A percentile compares a stretch with the other conserved stretches of the same genome.
Conservation (phyloP, 306 rosid species). For the Ormosia emarginata region DNA sequence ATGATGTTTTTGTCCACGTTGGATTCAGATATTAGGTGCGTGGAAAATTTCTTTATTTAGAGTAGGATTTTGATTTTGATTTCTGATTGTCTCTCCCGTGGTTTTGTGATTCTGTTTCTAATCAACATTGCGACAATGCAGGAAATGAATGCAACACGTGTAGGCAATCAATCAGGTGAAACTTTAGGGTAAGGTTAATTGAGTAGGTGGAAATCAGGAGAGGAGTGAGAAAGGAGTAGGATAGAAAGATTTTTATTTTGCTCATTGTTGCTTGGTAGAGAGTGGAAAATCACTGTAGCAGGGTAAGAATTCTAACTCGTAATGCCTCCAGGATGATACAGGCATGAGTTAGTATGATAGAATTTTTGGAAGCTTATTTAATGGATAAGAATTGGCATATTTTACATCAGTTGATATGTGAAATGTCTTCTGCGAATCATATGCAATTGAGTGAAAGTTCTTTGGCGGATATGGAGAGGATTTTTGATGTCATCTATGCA, state of each 20-base stretch:
- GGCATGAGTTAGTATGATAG: too few relatives aligned
- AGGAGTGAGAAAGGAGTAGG: slow-evolving; percentile 37
- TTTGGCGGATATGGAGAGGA: too few relatives aligned
- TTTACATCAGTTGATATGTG: too few relatives aligned
- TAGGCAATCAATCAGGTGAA: not conserved
- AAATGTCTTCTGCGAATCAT: not conserved
- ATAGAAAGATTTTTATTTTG: not conserved
- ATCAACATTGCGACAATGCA: not conserved
- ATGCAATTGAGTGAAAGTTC: not conserved
- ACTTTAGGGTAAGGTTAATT: slow-evolving; percentile 19
- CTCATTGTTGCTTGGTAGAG: not conserved
- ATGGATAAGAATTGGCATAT: too few relatives aligned
- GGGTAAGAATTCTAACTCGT: too few relatives aligned
- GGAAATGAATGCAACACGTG: not conserved
- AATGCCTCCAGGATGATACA: too few relatives aligned
- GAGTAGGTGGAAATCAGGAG: slow-evolving; percentile 24
- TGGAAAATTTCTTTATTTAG: not conserved
- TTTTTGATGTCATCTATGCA: too few relatives aligned
- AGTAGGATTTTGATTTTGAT: not conserved
- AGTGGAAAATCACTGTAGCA: not conserved
- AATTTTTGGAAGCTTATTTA: too few relatives aligned
- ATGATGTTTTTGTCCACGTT: not conserved
- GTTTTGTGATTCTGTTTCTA: not conserved
- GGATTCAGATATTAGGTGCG: not conserved
- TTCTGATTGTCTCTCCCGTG: not conserved